phyloP scores from a whole-genome alignment of 192 early-diverging fungal species.

The Spizellomyces sp. region DNA sequence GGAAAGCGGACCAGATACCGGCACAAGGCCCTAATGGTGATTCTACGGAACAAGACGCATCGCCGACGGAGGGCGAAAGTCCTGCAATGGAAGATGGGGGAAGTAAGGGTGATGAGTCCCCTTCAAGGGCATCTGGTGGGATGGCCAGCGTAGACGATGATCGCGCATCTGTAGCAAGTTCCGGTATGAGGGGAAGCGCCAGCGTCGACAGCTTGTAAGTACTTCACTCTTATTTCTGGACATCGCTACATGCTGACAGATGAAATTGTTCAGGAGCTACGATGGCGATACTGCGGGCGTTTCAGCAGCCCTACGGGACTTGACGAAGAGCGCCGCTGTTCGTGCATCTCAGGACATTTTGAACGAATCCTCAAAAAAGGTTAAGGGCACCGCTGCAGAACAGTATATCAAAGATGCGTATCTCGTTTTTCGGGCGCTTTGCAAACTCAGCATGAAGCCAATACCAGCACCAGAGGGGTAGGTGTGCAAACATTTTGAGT shows the following conservation, averaged over 20 bases:
- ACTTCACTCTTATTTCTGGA: background rate
- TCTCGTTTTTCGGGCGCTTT: slow-evolving; percentile 82
- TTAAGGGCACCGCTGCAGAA: slow-evolving; percentile 28
- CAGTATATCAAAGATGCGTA: slow-evolving; percentile 72
- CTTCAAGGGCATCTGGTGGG: background rate
- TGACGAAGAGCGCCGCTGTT: slow-evolving; percentile 18
- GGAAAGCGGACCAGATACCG: background rate
- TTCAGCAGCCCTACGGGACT: slow-evolving; percentile 18
- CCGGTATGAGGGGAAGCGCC: slow-evolving; percentile 17
- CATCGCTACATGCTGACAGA: background rate
- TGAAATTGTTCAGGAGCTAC: slow-evolving; percentile 16
- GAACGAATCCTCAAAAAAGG: slow-evolving; percentile 16
- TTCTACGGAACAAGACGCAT: too few species aligned
- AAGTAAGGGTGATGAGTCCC: too few species aligned
- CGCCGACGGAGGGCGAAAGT: too few species aligned
- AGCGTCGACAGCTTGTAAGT: slow-evolving; percentile 40
- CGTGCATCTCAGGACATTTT: slow-evolving; percentile 37
- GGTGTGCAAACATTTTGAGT: background rate
- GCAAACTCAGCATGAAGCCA: slow-evolving; percentile 86
- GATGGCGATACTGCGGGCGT: slow-evolving; percentile 28
- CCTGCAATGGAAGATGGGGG: too few species aligned
- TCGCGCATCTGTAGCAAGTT: slow-evolving; percentile 7
- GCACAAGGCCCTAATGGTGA: background rate
- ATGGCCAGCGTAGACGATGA: slow-evolving; percentile 21
- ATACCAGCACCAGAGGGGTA: slow-evolving; percentile 64